Conservation (phyloP, 2,329 filamentous ascomycete genomes). For the Penicillium sp. region DNA sequence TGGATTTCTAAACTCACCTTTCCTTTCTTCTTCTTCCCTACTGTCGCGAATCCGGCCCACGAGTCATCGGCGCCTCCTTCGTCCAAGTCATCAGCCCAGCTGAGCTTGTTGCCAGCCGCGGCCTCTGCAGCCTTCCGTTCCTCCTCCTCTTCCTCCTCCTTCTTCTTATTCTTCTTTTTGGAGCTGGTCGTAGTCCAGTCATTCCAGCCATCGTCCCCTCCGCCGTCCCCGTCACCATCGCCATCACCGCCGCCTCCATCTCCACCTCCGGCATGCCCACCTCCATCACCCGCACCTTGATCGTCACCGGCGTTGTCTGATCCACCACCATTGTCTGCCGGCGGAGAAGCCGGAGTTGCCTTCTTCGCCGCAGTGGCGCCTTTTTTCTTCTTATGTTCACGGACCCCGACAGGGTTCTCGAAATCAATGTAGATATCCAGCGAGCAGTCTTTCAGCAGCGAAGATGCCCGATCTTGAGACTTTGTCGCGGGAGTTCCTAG, state of each 20-base stretch:
- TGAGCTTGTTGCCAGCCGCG: slow-evolving; percentile 35
- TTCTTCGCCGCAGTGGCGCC: slow-evolving; percentile 15
- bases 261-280: slow-evolving; percentile 31
- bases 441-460: slow-evolving; percentile 8
- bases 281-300: slow-evolving; percentile 30
- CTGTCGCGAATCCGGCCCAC: slow-evolving; percentile 51
- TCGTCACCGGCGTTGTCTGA: slow-evolving; percentile 33
- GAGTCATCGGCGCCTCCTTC: slow-evolving; percentile 49
- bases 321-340: slow-evolving; percentile 15
- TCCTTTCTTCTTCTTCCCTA: slow-evolving; percentile 57
- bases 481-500: slow-evolving; percentile 5
- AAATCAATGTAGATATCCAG: slow-evolving; percentile 26
- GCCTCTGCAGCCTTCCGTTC: slow-evolving; percentile 32
- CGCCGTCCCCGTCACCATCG: slow-evolving; percentile 32
- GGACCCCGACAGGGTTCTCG: slow-evolving; percentile 22
- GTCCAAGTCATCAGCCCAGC: slow-evolving; percentile 46
- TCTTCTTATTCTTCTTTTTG: slow-evolving; percentile 34
- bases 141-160: slow-evolving; percentile 36
- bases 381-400: slow-evolving; percentile 38
- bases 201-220: slow-evolving; percentile 42
- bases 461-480: slow-evolving; percentile 4
- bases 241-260: slow-evolving; percentile 25
- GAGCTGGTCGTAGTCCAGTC: slow-evolving; percentile 37
- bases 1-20: slow-evolving; percentile 42
- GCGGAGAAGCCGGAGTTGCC: slow-evolving; percentile 11